A percentile compares a stretch with the other conserved stretches of the same genome.
Conservation (phyloP, 495 filamentous ascomycete species). For the Aspergillus sparsus region DNA sequence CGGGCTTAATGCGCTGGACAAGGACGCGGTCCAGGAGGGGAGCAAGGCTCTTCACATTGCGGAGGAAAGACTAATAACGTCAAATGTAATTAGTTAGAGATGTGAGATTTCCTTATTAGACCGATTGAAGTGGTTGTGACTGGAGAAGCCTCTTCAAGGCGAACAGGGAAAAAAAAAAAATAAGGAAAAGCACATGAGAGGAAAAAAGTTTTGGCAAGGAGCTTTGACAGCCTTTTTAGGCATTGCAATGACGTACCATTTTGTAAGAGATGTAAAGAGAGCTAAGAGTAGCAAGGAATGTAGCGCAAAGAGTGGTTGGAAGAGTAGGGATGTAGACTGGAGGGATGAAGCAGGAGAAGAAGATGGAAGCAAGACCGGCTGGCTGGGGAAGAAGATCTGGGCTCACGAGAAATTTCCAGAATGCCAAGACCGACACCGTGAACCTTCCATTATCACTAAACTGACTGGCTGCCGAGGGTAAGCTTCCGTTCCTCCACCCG, state of each 20-base stretch:
- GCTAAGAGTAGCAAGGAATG: slow-evolving; percentile 3
- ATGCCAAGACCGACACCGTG: slow-evolving; percentile 53
- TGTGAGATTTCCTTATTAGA: not conserved
- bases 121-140: not conserved
- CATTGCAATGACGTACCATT: slow-evolving; percentile 32
- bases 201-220: slow-evolving; percentile 15
- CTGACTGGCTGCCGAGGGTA: slow-evolving; percentile 37
- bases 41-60: slow-evolving; percentile 91
- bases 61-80: slow-evolving; percentile 62
- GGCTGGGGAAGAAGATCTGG: slow-evolving; percentile 41
- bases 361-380: slow-evolving; percentile 33
- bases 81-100: slow-evolving; percentile 1
- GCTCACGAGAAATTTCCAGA: slow-evolving; percentile 57
- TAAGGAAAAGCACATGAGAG: not conserved
- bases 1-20: slow-evolving; percentile 96
- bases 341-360: slow-evolving; percentile 32
- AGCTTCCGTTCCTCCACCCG: slow-evolving; percentile 15
- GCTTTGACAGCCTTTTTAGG: not conserved
- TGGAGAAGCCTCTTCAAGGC: slow-evolving; percentile 8
- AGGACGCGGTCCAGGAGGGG: slow-evolving; percentile 98
- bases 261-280: slow-evolving; percentile 19
- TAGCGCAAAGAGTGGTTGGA: not conserved
- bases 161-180: not conserved
- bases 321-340: slow-evolving; percentile 26
- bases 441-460: slow-evolving; percentile 23